Evolutionary conservation across 2,329 filamentous ascomycete genomes (phyloP).

Genomic region (Aciculosporium take): DNA sequence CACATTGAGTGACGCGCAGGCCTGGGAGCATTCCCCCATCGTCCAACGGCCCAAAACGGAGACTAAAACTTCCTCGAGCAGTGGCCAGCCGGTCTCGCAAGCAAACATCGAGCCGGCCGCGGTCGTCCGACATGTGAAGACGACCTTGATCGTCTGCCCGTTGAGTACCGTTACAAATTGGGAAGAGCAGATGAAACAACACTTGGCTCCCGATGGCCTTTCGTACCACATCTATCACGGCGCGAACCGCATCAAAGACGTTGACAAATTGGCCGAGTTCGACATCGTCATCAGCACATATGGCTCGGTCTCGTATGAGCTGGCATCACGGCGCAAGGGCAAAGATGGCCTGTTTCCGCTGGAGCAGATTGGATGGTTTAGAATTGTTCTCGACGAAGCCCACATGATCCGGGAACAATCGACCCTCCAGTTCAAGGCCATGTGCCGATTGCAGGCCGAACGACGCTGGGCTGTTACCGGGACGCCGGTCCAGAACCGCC

Average conservation of each 20-base stretch:
- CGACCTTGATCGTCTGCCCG: constrained; percentile 77
- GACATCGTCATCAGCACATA: constrained; percentile 91
- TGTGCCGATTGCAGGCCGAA: constrained; percentile 63
- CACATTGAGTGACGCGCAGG: constrained; percentile 45
- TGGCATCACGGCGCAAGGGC: constrained; percentile 46
- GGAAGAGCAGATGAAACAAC: constrained; percentile 80
- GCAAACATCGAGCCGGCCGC: constrained; percentile 33
- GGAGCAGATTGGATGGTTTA: constrained; percentile 76
- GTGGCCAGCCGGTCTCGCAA: constrained; percentile 15
- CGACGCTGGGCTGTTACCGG: constrained; percentile 95
- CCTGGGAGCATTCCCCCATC: constrained; percentile 45
- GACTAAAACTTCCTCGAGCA: constrained; percentile 21
- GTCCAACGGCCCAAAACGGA: constrained; percentile 31
- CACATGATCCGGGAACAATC: constrained; percentile 82
- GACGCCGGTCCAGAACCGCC: constrained; percentile 84
- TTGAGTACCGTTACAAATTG: constrained; percentile 88
- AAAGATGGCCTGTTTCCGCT: constrained; percentile 51
- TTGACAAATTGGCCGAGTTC: constrained; percentile 52
- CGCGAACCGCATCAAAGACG: constrained; percentile 54
- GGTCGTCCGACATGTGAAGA: constrained; percentile 54
- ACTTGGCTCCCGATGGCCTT: constrained; percentile 51
- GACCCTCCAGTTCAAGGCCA: constrained; percentile 71
- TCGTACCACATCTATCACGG: constrained; percentile 81
- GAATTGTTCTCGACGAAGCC: constrained; percentile 86
- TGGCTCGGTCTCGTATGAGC: constrained; percentile 70